Percentiles rank a stretch among this genome's conserved stretches.
Conservation (phyloP, 345 rosid species). For the Populus tremula region DNA sequence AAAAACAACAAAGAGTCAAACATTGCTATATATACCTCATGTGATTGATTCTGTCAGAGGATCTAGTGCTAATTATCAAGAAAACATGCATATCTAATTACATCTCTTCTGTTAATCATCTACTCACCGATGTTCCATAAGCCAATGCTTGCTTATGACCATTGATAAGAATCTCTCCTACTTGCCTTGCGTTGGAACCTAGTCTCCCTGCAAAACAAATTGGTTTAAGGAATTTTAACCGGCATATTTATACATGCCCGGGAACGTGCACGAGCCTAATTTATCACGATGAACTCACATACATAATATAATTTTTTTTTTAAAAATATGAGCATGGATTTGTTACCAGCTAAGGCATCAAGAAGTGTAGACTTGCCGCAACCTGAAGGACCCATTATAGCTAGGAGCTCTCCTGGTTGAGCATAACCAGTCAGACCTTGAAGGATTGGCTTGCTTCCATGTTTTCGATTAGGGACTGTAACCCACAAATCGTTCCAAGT, state of each 20-base stretch:
- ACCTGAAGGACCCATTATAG: constrained; percentile 30
- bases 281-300: no score
- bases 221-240: no score
- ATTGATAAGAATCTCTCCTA: constrained; percentile 22
- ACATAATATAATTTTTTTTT: no score
- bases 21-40: not conserved
- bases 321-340: no score
- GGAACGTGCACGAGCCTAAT: no score
- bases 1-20: not conserved
- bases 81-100: no score
- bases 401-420: constrained; percentile 25
- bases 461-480: constrained; percentile 7
- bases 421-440: constrained; percentile 29
- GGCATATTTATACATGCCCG: no score
- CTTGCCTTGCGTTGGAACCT: constrained; percentile 1
- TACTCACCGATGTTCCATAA: constrained; percentile 21
- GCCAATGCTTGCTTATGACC: constrained; percentile 18
- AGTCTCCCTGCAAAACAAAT: constrained; percentile 17
- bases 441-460: constrained; percentile 7
- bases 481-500: constrained; percentile 25
- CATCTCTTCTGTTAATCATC: not conserved
- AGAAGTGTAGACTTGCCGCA: constrained; percentile 33
- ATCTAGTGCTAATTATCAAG: no score
- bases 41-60: no score
- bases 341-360: constrained; percentile 23